phyloP scores from a whole-genome alignment of 2,329 filamentous ascomycete genomes.

The Sporothrix globosa region DNA sequence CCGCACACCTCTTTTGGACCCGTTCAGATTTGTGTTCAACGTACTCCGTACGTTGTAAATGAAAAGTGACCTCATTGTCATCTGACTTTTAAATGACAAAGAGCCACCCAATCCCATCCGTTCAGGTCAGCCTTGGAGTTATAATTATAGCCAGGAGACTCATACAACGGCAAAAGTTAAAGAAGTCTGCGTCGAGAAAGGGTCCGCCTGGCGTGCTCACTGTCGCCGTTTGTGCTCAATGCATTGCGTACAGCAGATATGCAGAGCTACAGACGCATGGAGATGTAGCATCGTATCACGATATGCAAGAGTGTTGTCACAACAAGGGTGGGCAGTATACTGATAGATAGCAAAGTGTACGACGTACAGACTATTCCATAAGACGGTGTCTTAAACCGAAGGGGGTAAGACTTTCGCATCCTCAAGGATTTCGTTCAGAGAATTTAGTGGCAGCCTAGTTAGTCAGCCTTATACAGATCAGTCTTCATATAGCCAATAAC shows the following conservation, averaged over 20 bases:
- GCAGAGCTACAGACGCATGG: constrained; percentile 14
- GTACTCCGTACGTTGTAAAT: background rate
- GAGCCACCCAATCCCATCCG: background rate
- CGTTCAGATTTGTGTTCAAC: background rate
- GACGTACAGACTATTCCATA: no score
- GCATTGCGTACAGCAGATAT: background rate
- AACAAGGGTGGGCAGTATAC: constrained; percentile 5
- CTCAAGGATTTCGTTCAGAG: background rate
- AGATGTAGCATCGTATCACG: background rate
- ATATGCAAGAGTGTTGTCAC: background rate
- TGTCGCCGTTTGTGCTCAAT: background rate
- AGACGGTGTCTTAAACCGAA: no score
- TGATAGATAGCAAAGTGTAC: background rate
- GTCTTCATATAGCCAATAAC: background rate
- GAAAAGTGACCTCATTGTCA: constrained; percentile 1
- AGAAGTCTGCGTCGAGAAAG: background rate
- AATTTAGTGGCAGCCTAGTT: background rate
- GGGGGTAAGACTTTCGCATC: background rate
- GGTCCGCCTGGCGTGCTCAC: no score
- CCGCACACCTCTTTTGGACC: background rate
- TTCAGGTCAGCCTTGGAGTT: constrained; percentile 7
- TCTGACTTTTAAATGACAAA: background rate
- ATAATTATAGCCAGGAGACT: constrained; percentile 19
- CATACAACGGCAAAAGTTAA: constrained; percentile 5
- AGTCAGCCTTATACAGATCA: background rate